Evolutionary conservation across 2,329 filamentous ascomycete species (phyloP).

Genomic region (Verticillium longisporum): DNA sequence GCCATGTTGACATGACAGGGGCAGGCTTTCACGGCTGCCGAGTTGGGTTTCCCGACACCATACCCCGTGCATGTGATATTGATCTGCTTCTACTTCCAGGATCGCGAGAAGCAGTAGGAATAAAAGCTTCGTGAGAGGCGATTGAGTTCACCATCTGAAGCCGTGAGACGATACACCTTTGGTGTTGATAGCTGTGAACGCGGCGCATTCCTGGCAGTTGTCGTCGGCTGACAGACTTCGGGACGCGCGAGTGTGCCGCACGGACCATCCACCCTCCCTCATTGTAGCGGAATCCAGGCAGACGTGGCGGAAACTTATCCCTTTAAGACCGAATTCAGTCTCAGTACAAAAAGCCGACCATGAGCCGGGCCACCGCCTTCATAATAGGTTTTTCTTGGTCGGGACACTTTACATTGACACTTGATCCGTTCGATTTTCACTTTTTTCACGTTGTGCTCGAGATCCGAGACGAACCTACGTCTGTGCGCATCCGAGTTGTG

Average conservation of each 20-base stretch:
- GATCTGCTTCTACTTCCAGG: not conserved
- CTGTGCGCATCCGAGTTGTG: not conserved
- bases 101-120: no score
- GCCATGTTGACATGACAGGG: conserved; percentile 8
- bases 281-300: not conserved
- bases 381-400: no score
- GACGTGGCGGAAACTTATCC: not conserved
- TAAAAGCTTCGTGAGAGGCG: not conserved
- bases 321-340: no score
- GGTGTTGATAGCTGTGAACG: not conserved
- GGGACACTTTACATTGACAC: no score
- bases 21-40: not conserved
- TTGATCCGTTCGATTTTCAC: not conserved
- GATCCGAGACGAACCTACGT: not conserved
- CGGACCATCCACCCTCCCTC: not conserved
- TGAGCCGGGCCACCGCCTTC: no score
- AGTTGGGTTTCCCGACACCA: not conserved
- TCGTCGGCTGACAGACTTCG: not conserved
- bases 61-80: not conserved
- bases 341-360: no score
- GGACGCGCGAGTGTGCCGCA: not conserved
- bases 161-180: not conserved
- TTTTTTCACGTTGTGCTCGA: not conserved
- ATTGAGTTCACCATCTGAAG: not conserved
- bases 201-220: not conserved